Evolutionary conservation across 192 early-diverging fungal genomes (phyloP).

Genomic region (Coemansia pectinata): DNA sequence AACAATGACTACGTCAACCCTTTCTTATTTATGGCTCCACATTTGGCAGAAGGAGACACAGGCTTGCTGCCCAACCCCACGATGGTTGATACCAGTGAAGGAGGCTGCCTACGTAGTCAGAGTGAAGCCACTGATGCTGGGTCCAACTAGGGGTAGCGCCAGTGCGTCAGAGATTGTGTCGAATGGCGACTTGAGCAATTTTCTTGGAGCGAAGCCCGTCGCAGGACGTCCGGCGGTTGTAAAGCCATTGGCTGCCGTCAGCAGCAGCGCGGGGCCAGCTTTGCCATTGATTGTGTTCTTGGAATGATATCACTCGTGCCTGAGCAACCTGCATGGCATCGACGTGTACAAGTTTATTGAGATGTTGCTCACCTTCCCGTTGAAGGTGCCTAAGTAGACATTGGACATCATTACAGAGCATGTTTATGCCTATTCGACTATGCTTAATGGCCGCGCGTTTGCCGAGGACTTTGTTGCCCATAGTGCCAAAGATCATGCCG

Average conservation of each 20-base stretch:
- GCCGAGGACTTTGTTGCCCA: slow-evolving; percentile 78
- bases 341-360: slow-evolving; percentile 70
- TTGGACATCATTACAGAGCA: slow-evolving; percentile 76
- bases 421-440: slow-evolving; percentile 69
- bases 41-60: background rate
- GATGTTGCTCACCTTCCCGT: slow-evolving; percentile 74
- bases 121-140: background rate
- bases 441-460: slow-evolving; percentile 73
- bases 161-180: background rate
- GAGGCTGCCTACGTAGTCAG: background rate
- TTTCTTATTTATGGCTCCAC: background rate
- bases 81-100: too few species aligned
- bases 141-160: background rate
- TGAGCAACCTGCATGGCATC: slow-evolving; percentile 63
- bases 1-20: too few species aligned
- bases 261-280: slow-evolving; percentile 6
- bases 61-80: too few species aligned
- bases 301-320: slow-evolving; percentile 67
- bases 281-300: slow-evolving; percentile 67
- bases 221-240: background rate
- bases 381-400: slow-evolving; percentile 61
- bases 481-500: slow-evolving; percentile 62
- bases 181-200: background rate
- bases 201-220: background rate
- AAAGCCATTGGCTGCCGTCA: slow-evolving; percentile 9